These are phyloP conservation scores for Saccharomyces hybrid DNA, from an alignment of 1,139 yeast genomes.

Conservation along the genomic window DNA sequence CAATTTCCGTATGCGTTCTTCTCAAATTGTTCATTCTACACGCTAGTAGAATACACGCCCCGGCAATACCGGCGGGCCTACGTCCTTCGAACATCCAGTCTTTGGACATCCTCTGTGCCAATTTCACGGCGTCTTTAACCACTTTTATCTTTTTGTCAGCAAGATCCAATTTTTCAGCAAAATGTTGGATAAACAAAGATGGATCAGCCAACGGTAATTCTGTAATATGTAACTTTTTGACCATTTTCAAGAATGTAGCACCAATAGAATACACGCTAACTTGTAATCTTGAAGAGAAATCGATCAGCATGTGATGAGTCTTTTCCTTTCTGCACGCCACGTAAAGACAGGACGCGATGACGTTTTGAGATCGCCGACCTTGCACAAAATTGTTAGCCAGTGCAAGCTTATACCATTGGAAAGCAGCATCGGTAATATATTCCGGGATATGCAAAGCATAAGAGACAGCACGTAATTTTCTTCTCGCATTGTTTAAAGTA, in stretches of 20 bases:
- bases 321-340: constrained; percentile 87
- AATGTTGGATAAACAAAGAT: constrained; percentile 84
- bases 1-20: constrained; percentile 87
- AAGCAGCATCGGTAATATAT: constrained; percentile 76
- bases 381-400: constrained; percentile 83
- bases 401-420: constrained; percentile 83
- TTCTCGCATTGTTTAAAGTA: constrained; percentile 72
- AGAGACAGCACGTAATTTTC: constrained; percentile 73
- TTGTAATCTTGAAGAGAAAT: constrained; percentile 81
- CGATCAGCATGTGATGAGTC: constrained; percentile 92
- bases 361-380: constrained; percentile 91
- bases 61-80: constrained; percentile 97
- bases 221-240: constrained; percentile 67
- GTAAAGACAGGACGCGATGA: constrained; percentile 87
- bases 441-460: constrained; percentile 72
- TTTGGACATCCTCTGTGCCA: constrained; percentile 83
- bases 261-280: constrained; percentile 92
- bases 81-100: constrained; percentile 97
- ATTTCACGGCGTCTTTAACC: constrained; percentile 73
- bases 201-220: constrained; percentile 88
- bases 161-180: constrained; percentile 78
- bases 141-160: constrained; percentile 67
- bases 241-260: constrained; percentile 88
- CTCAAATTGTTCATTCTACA: constrained; percentile 94
- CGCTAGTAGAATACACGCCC: constrained; percentile 87